Percentiles rank a stretch among this genome's conserved stretches.
Conservation (phyloP, 345 rosid genomes). For the Eucalyptus shirleyi region DNA sequence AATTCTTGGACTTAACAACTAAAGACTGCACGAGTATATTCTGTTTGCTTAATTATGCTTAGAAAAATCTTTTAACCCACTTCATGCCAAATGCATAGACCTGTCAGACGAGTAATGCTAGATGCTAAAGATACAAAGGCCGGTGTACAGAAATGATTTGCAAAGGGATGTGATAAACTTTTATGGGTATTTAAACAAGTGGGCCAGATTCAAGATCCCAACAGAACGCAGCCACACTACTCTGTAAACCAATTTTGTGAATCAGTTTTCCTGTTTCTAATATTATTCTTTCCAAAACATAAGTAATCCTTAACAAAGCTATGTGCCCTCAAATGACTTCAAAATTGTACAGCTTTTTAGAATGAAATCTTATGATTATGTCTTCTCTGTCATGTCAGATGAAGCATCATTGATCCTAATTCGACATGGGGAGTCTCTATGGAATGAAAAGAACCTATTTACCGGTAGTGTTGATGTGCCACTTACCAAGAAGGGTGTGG, state of each 20-base stretch:
- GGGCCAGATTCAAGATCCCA: not conserved
- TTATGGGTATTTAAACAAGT: not conserved
- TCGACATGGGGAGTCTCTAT: slow-evolving; percentile 90
- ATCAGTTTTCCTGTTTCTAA: not conserved
- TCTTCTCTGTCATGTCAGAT: slow-evolving; percentile 20
- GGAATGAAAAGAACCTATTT: slow-evolving; percentile 98
- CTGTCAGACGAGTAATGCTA: not conserved
- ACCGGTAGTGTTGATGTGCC: slow-evolving; percentile 99
- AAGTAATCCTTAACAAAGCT: not conserved
- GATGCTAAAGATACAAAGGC: not conserved
- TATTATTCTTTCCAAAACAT: not conserved
- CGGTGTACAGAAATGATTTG: not conserved
- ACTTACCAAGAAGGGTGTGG: slow-evolving; percentile 82
- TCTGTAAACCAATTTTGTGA: not conserved
- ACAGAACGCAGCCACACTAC: not conserved
- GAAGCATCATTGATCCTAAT: slow-evolving; percentile 82
- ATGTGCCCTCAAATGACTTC: not conserved
- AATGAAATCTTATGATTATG: not conserved
- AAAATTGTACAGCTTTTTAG: not conserved
- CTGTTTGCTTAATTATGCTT: not conserved
- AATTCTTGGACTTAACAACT: not conserved
- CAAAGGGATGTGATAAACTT: not conserved
- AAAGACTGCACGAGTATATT: not conserved
- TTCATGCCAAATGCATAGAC: not conserved
- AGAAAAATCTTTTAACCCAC: not conserved